Base-by-base conservation (phyloP, 2,329 filamentous ascomycete species). In the Emmonsiellopsis sp. region DNA sequence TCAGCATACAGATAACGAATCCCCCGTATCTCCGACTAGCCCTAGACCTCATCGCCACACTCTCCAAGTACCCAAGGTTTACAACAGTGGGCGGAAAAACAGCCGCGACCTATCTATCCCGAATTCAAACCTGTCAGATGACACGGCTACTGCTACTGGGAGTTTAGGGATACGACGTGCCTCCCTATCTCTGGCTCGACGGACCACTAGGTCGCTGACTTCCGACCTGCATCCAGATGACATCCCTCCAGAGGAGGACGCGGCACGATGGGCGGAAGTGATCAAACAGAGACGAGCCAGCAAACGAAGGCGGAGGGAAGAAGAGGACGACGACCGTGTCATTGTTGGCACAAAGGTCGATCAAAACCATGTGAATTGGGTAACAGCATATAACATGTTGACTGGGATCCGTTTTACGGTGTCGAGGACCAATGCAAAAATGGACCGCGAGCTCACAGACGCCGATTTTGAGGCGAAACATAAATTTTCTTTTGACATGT, bases 401-500 rank as follows among this genome's bases (percentile, higher is more conserved):
- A 98, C 93, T 40, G 93, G 93, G 58, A 98, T 98, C 67, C 90
- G 93, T 53, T 95, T 97, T 64, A 91, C 89, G 43, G 93, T 98
- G 30, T 97, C 91, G 58, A 81, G 93, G 63, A 95, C 91, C 54
- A 97, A 98, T 67, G 93, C 93, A 44, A 98, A 98, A 74, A 82
- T 97, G 70, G 90, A 97, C 70, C 85, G 92, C 53, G 84, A 90
- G 54, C 73, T 98, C 61, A 95, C 87, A 10, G 86, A 93, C 69
- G 88, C 85, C 58, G 93, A 98, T 74, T 98, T 98, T 73, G 82
- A 89, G 57, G 86, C 88, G 58, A 91, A 89, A 74, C 89, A 97
- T 72, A 98, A 98, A 76, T 96, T 95, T 67, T 96, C 91, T 46
- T 98, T 98, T 78, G 93, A 97, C 72, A 94, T 97, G 87, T 92